Base-by-base conservation (phyloP, 2,329 filamentous ascomycete genomes). In the Chaetomiaceae sp. region DNA sequence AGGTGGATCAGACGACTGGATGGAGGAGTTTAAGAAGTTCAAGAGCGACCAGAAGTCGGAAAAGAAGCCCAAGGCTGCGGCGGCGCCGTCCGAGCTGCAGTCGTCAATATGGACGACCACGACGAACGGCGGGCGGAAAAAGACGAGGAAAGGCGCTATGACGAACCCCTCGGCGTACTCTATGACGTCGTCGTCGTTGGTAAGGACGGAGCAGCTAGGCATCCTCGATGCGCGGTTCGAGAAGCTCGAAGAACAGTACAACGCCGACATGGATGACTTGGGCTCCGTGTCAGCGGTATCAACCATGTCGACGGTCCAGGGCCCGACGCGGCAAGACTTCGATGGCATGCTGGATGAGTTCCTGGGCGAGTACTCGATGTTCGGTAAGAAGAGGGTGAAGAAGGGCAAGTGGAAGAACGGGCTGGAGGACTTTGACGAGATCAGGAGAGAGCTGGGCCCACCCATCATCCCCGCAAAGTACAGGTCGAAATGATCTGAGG, bases 181-280 rank as follows among this genome's bases (percentile, higher is more conserved):
- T 86, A 97, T 97, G 61, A 96, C 94, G 66, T 99, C 94, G 70
- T 97, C 94, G 62, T 97, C 94, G 86, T 87, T 94, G 73, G 68
- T 89, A 47, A 84, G 94, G 51, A 99, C 91, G 1, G 92, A 96
- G 64, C 89, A 90, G 37, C 80, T 95, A 55, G 85, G 84, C 0
- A 79, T 95, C 1, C 77, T 99, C 6, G 95, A 99, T 67, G 87
- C 87, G 42, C 82, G 94, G 23, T 99, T 97, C 67, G 94, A 99
- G 68, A 89, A 82, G 69, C 82, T 97, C 18, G 90, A 96, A 69
- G 87, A 92, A 68, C 78, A 86, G 57, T 96, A 81, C 59, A 76
- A 76, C 33, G 74, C 74, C 21, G 75, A 76, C 36, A 64, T 70
- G 32, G 74, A 77, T 53, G 75, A 72, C 8, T 3, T 75, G 66